Percentiles rank a stretch among this genome's conserved stretches.
These are phyloP conservation scores for Cladophialophora bantiana DNA, from an alignment of 2,329 filamentous ascomycete genomes.

Conservation along the genomic window DNA sequence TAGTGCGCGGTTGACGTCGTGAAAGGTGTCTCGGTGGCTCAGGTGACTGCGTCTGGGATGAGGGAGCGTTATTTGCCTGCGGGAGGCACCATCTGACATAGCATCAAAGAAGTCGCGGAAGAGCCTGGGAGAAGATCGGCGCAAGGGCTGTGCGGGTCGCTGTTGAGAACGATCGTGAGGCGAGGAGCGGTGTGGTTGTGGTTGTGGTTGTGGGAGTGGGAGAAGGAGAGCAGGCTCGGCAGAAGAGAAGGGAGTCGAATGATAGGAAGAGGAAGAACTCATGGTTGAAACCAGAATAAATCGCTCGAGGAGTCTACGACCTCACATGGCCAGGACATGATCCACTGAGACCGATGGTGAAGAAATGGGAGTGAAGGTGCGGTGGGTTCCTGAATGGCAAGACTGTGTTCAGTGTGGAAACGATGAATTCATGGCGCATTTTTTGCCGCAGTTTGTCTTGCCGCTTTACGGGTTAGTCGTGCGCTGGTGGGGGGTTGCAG, in stretches of 20 bases:
- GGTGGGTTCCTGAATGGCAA: neutral
- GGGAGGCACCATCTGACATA: constrained; percentile 26
- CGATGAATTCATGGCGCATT: neutral
- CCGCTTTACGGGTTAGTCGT: neutral
- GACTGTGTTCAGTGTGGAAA: neutral
- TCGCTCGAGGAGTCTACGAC: neutral
- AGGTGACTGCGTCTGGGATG: constrained; percentile 25
- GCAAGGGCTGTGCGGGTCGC: constrained; percentile 26
- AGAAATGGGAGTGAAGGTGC: neutral
- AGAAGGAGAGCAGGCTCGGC: neutral
- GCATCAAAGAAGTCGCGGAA: constrained; percentile 37
- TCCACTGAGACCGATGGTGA: neutral
- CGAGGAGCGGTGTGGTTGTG: neutral
- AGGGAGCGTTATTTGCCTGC: constrained; percentile 32
- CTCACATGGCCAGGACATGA: neutral
- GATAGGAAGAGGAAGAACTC: constrained; percentile 16
- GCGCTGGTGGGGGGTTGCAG: neutral
- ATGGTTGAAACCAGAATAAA: constrained; percentile 8
- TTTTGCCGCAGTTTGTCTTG: neutral
- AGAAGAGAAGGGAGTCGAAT: neutral
- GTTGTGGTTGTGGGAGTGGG: neutral
- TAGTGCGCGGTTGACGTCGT: constrained; percentile 34
- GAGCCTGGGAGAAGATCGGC: constrained; percentile 28
- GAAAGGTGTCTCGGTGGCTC: constrained; percentile 29
- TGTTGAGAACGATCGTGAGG: constrained; percentile 18